Conservation (phyloP, 208 protist genomes). For the Phytomonas serpens region DNA sequence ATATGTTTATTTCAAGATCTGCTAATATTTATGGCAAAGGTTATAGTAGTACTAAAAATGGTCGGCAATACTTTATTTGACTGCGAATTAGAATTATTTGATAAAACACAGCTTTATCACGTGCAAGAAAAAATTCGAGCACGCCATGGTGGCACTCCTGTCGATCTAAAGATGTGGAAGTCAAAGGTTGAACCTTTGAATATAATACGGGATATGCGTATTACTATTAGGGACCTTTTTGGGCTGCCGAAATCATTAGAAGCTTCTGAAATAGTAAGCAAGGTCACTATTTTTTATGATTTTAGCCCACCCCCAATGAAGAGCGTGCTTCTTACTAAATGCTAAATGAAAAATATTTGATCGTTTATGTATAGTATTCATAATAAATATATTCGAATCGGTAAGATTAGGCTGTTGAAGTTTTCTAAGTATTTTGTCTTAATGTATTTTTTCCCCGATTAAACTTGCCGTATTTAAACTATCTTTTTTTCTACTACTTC, state of each 20-base stretch:
- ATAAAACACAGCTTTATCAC: conserved; percentile 24
- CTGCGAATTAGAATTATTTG: conserved; percentile 23
- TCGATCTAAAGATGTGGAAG: conserved; percentile 46
- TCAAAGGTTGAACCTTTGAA: conserved; percentile 58
- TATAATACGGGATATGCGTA: conserved; percentile 41
- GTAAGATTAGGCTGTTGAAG: background rate
- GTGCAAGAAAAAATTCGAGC: conserved; percentile 41
- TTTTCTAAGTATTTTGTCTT: background rate
- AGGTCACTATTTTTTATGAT: conserved; percentile 51
- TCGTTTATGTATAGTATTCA: conserved; percentile 26
- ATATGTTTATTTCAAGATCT: background rate
- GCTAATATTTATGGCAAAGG: conserved; percentile 4
- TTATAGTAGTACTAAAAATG: conserved; percentile 45
- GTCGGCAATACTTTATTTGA: conserved; percentile 70
- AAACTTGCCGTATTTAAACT: conserved; percentile 7
- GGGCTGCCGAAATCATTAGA: background rate
- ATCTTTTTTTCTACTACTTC: conserved; percentile 4
- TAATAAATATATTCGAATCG: background rate
- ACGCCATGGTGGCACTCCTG: conserved; percentile 39
- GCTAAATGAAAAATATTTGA: conserved; percentile 20
- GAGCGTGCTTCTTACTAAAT: background rate
- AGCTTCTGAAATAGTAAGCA: background rate
- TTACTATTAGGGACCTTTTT: conserved; percentile 40
- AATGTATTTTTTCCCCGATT: background rate
- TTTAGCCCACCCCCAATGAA: conserved; percentile 22